phyloP scores from a whole-genome alignment of 257 asterid species.

The Avicennia marina region DNA sequence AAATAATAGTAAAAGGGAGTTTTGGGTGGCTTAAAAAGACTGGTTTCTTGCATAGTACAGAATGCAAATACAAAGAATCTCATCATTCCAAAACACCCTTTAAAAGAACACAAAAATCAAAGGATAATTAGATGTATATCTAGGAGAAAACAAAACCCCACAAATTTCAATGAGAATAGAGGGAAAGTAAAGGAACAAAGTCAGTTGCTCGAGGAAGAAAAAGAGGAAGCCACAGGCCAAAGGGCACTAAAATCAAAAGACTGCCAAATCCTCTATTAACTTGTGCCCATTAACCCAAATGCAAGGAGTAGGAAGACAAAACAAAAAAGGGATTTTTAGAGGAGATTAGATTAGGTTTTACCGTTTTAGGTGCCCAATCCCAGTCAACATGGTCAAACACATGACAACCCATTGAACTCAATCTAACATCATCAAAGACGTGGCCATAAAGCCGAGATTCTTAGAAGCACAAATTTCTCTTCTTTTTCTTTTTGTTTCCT shows the following conservation, averaged over 20 bases:
- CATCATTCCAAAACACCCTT: slow-evolving; percentile 54
- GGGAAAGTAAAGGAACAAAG: slow-evolving; percentile 51
- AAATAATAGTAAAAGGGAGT: slow-evolving; percentile 26
- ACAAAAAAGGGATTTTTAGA: neutral
- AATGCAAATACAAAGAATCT: slow-evolving; percentile 53
- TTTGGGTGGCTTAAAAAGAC: slow-evolving; percentile 57
- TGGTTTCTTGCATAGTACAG: slow-evolving; percentile 34
- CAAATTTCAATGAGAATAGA: slow-evolving; percentile 55
- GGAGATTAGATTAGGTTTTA: neutral
- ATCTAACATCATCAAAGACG: slow-evolving; percentile 40
- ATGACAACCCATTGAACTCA: slow-evolving; percentile 43
- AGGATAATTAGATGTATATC: slow-evolving; percentile 30
- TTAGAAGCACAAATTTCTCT: slow-evolving; percentile 6
- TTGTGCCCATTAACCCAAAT: slow-evolving; percentile 8
- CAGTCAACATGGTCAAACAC: slow-evolving; percentile 39
- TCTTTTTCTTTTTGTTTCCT: slow-evolving; percentile 30
- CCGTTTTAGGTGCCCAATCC: slow-evolving; percentile 17
- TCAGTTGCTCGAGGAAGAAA: slow-evolving; percentile 93
- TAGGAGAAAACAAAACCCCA: slow-evolving; percentile 58
- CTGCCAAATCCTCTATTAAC: slow-evolving; percentile 12
- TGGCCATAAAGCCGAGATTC: slow-evolving; percentile 9
- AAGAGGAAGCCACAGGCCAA: slow-evolving; percentile 44
- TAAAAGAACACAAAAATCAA: slow-evolving; percentile 21
- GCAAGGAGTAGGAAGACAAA: neutral
- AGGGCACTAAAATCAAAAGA: slow-evolving; percentile 40